These are phyloP conservation scores for Elaeagnus macrophylla DNA, from an alignment of 306 rosid species.

Conservation along the genomic window DNA sequence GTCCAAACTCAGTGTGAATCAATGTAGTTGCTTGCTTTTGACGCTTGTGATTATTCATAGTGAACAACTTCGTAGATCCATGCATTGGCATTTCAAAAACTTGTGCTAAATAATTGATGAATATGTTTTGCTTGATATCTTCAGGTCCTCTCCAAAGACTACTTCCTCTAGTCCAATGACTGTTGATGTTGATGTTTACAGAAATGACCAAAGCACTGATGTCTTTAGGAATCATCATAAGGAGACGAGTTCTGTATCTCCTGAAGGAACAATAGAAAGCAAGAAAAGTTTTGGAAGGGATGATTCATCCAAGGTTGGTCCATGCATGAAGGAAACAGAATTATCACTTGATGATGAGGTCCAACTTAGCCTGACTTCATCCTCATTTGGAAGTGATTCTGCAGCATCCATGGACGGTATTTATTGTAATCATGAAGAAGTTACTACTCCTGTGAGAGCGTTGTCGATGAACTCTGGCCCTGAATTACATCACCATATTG, in stretches of 20 bases:
- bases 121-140: constrained; percentile 8
- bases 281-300: constrained; percentile 16
- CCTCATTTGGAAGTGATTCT: constrained; percentile 51
- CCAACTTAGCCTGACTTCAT: constrained; percentile 42
- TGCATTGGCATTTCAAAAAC: too few relatives aligned
- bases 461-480: constrained; percentile 22
- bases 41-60: neutral
- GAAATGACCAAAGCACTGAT: constrained; percentile 20
- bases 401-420: constrained; percentile 33
- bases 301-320: constrained; percentile 28
- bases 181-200: constrained; percentile 23
- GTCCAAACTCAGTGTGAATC: neutral
- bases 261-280: constrained; percentile 24
- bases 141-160: constrained; percentile 22
- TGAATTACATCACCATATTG: constrained; percentile 20
- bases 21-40: neutral
- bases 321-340: constrained; percentile 41
- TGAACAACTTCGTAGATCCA: too few relatives aligned
- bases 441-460: constrained; percentile 26
- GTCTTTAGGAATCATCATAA: constrained; percentile 15
- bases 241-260: constrained; percentile 19
- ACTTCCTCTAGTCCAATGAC: constrained; percentile 7
- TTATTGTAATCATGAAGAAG: constrained; percentile 28
- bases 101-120: constrained; percentile 8
- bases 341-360: constrained; percentile 47